Percentiles rank a stretch among this genome's conserved stretches.
phyloP scores from a whole-genome alignment of 2,329 filamentous ascomycete genomes.

The Stemphylium lycopersici region DNA sequence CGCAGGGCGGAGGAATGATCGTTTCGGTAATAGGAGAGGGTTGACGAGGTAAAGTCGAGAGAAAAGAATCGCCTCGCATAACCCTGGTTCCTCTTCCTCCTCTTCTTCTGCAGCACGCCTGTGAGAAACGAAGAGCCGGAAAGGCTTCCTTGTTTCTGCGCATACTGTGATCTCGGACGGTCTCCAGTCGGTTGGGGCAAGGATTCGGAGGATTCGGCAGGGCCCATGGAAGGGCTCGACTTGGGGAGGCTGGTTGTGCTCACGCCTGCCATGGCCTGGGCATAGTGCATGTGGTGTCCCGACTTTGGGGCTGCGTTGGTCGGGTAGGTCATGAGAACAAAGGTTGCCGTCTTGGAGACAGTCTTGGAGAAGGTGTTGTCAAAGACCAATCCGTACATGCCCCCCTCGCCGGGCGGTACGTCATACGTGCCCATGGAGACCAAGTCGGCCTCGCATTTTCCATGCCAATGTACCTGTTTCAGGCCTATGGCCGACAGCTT shows the following conservation, averaged over 20 bases:
- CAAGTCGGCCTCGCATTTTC: constrained; percentile 96
- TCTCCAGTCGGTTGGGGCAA: constrained; percentile 50
- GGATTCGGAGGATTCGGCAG: constrained; percentile 59
- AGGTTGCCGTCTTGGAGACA: constrained; percentile 88
- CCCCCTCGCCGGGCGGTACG: constrained; percentile 73
- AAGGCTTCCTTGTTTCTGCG: constrained; percentile 22
- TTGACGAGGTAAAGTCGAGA: constrained; percentile 90
- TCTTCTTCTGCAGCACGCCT: constrained; percentile 84
- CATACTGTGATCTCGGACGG: constrained; percentile 49
- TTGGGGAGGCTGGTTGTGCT: constrained; percentile 48
- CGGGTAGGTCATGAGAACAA: constrained; percentile 93
- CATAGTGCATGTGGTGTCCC: constrained; percentile 70
- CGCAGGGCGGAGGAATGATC: constrained; percentile 90
- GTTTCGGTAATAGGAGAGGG: constrained; percentile 94
- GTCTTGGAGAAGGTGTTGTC: constrained; percentile 98
- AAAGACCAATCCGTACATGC: constrained; percentile 96
- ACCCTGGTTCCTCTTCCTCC: constrained; percentile 91
- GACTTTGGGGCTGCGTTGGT: constrained; percentile 79
- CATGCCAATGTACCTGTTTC: constrained; percentile 76
- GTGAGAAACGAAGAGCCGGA: constrained; percentile 70
- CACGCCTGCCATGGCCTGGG: constrained; percentile 60
- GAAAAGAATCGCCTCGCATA: constrained; percentile 95
- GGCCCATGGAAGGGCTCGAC: constrained; percentile 51
- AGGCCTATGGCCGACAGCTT: constrained; percentile 68
- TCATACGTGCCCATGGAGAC: constrained; percentile 90